These are phyloP conservation scores for Talaromyces ruber DNA, from an alignment of 495 filamentous ascomycete genomes.

Conservation along the genomic window DNA sequence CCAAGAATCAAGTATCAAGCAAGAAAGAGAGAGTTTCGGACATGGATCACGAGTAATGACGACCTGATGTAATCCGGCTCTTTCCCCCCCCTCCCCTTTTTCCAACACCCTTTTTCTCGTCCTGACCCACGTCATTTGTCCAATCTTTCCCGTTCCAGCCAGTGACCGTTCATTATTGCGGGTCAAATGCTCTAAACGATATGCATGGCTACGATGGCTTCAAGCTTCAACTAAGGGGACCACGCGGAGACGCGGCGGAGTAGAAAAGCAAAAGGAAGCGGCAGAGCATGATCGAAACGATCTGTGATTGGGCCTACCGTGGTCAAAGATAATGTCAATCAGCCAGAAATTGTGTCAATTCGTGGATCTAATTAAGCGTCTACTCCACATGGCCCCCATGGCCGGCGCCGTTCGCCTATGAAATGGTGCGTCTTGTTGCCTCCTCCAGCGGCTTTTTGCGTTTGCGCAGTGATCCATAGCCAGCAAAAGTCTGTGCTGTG, in stretches of 20 bases:
- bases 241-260: neutral
- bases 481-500: neutral
- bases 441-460: neutral
- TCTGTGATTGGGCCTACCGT: neutral
- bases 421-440: neutral
- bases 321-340: neutral
- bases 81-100: neutral
- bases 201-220: neutral
- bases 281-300: neutral
- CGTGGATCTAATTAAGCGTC: neutral
- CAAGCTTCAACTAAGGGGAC: neutral
- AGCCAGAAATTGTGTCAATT: neutral
- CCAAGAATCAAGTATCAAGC: neutral
- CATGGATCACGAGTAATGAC: neutral
- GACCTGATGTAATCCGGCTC: neutral
- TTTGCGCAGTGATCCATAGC: neutral
- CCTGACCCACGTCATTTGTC: neutral
- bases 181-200: neutral
- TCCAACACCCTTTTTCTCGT: neutral
- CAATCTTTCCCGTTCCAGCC: neutral
- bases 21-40: neutral
- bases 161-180: neutral
- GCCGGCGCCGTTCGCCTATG: neutral
- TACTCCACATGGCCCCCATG: neutral
- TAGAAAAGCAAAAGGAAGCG: neutral